Evolutionary conservation across 176 grass and related monocot genomes (phyloP), one percentile per base, ranked within the genome.

Genomic region (sorghum (Sorghum bicolor)): DNA sequence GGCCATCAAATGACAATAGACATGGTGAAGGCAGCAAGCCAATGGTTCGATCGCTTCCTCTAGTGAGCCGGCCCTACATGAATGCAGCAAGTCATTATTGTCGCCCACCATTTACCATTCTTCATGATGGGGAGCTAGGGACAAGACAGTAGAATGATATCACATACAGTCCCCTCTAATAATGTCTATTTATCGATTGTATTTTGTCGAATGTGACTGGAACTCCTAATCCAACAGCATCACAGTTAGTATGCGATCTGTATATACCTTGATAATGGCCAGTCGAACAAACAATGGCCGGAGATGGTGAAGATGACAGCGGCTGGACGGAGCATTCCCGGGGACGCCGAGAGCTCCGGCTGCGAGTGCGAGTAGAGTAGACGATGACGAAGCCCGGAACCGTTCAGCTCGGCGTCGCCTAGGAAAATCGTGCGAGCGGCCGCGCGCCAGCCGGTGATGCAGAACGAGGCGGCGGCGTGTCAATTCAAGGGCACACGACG

Each of bases 21-120:
- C 22, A 96, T 96, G 94, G 94, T 96, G 82, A 91, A 95, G 82
- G 39, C 90, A 89, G 94, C 94, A 16, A 93, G 91, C 22, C 81
- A 93, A 82, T 93, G 94, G 94, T 93, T 96, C 34, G 94, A 96
- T 41, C 85, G 61, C 39, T 91, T 96, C 58, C 86, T 93, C 15
- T 65, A 82, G 50, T 1, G 16, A 36, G 67, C 31, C 38, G 29
- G 67, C 31, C 38, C 8, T 17, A 1, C 53, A 17, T 28, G 53
- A 31, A 75, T 34, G 10, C 20, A 8, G 17, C 45, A 58, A 48
- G 45, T n/a, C n/a, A n/a, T 31, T 12, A 60, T 19, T 53, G 32
- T 11, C 70, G 12, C 26, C 34, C 34, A 16, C 12, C 40, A 30
- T 25, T 47, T 63, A 48, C 82, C 22, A n/a, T 58, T 33, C 68